Conservation (phyloP, 2,329 filamentous ascomycete genomes). For the Trichoderma gracile region DNA sequence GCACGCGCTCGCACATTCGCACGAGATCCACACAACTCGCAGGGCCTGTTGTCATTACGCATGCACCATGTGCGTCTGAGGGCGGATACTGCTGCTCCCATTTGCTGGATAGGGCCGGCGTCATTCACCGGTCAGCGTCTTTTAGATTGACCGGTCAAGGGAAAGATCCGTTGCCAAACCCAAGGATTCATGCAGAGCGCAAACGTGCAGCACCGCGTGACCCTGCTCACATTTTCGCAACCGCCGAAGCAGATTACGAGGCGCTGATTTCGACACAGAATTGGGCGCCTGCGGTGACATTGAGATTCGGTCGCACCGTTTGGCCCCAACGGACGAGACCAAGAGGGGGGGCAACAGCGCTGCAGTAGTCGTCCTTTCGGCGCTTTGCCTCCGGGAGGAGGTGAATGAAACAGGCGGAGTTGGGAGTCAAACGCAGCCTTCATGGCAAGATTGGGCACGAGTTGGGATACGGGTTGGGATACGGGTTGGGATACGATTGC, state of each 20-base stretch:
- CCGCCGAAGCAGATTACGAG: neutral
- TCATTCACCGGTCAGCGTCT: constrained; percentile 18
- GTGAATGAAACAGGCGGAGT: neutral
- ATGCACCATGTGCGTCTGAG: constrained; percentile 5
- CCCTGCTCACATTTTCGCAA: neutral
- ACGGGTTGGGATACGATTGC: neutral
- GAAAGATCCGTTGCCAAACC: neutral
- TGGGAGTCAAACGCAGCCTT: neutral
- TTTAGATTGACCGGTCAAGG: constrained; percentile 21
- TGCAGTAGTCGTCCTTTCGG: neutral
- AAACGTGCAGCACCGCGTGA: constrained; percentile 8
- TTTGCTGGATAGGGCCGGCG: constrained; percentile 20
- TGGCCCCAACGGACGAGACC: neutral
- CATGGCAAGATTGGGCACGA: neutral
- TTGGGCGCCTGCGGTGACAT: neutral
- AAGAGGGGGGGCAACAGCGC: neutral
- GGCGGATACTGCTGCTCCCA: neutral
- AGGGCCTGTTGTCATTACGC: constrained; percentile 12
- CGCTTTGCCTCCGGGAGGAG: neutral
- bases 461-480: constrained; percentile 5
- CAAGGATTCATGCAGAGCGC: constrained; percentile 7
- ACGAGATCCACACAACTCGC: constrained; percentile 4
- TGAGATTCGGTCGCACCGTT: neutral
- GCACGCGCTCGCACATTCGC: neutral
- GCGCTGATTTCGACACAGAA: neutral